Conservation (phyloP, 2,329 filamentous ascomycete species). For the Verticillium dahliae region DNA sequence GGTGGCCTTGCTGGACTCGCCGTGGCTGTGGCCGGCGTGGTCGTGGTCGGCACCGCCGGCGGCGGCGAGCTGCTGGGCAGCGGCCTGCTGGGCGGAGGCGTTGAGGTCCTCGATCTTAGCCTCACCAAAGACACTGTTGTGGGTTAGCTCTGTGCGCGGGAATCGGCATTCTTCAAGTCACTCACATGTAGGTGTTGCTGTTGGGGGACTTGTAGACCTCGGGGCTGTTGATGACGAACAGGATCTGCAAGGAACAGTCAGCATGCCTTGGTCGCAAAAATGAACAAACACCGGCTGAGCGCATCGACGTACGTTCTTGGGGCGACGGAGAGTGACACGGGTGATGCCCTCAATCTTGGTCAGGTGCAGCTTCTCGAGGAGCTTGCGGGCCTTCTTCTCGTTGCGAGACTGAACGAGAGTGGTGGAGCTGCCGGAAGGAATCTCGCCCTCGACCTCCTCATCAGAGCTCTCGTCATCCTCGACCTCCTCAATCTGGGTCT, state of each 20-base stretch:
- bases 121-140: conserved; percentile 88
- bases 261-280: neutral
- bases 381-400: conserved; percentile 99
- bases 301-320: conserved; percentile 85
- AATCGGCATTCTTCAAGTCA: conserved; percentile 8
- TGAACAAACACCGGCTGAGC: neutral
- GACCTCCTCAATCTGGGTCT: conserved; percentile 70
- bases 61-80: conserved; percentile 88
- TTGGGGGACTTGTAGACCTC: conserved; percentile 99
- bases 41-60: conserved; percentile 56
- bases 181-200: conserved; percentile 99
- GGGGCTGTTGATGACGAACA: conserved; percentile 99
- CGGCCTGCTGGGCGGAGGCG: conserved; percentile 92
- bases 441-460: conserved; percentile 70
- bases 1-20: conserved; percentile 58
- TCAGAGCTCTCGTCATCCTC: conserved; percentile 64
- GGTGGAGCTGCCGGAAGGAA: conserved; percentile 70
- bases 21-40: conserved; percentile 67
- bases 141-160: neutral
- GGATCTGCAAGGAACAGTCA: conserved; percentile 55
- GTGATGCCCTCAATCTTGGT: conserved; percentile 97
- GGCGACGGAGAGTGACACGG: conserved; percentile 92
- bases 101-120: conserved; percentile 99
- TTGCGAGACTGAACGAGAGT: conserved; percentile 96
- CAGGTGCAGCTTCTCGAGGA: conserved; percentile 95